phyloP scores from a whole-genome alignment of 2,329 filamentous ascomycete species.

The Periglandula ipomoeae region DNA sequence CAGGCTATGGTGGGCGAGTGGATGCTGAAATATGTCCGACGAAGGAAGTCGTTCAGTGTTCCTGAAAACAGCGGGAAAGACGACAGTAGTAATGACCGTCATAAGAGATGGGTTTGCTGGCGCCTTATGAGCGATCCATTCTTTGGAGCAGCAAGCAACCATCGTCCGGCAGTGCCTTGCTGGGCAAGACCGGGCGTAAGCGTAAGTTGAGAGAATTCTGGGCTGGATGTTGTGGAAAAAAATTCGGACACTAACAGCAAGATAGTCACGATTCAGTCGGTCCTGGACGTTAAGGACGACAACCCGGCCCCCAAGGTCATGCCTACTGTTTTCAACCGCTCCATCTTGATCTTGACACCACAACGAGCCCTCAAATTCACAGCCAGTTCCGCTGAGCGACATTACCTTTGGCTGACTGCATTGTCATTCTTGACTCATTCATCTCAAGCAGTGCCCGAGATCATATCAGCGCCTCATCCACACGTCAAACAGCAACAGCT shows the following conservation, averaged over 20 bases:
- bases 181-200: conserved; percentile 93
- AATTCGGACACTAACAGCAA: conserved; percentile 19
- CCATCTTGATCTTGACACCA: conserved; percentile 89
- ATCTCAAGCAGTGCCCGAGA: conserved; percentile 68
- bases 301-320: conserved; percentile 70
- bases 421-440: conserved; percentile 93
- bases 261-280: conserved; percentile 85
- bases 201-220: conserved; percentile 48
- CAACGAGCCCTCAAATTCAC: conserved; percentile 94
- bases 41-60: conserved; percentile 84
- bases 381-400: conserved; percentile 69
- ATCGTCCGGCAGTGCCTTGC: conserved; percentile 71
- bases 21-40: conserved; percentile 87
- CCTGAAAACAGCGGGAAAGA: conserved; percentile 57
- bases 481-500: conserved; percentile 27
- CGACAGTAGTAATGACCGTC: conserved; percentile 66
- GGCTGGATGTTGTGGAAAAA: neutral
- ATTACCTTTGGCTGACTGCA: conserved; percentile 91
- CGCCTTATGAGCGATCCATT: conserved; percentile 89
- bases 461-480: conserved; percentile 46
- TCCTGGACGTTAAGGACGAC: conserved; percentile 93
- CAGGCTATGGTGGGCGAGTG: conserved; percentile 98
- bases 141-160: conserved; percentile 99
- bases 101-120: conserved; percentile 98
- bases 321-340: conserved; percentile 70